Base-by-base conservation (phyloP, 805 yeast species). In the Ogataea nonfermentans region DNA sequence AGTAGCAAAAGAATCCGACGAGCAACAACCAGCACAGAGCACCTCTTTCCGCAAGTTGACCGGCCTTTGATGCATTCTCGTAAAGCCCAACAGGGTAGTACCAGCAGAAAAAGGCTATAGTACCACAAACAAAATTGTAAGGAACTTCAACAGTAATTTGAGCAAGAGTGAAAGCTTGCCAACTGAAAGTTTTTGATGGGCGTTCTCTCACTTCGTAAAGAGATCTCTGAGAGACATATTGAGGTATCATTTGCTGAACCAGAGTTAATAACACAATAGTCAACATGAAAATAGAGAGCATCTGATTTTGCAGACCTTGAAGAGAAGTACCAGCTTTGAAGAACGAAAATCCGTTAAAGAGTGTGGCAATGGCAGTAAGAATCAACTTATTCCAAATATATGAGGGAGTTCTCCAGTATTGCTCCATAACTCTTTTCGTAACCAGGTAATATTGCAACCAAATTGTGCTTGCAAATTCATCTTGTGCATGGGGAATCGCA, bases 241-340 rank as follows among this genome's bases (percentile, higher is more conserved):
- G 59, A 14, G 89, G 88, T 48, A 80, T 61, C 64, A 76, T 70
- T 59, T 83, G 89, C 48, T 79, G 77, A 35, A 78, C 56, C 51
- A 79, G 53, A 15, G 84, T 78, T 48, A 71, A 71, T 63, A 78
- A 70, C 35, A 74, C 66, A 50, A 76, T 70, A 27, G 76, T 19
- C 53, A 79, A 73, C 87, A 84, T 81, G 66, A 85, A 85, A 30
- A 82, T 56, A 2, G 89, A 70, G 52, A 83, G 76, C 88, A 84
- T 79, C 66, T 83, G 93, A 62, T 86, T 85, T 61, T 88, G 95
- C 53, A 86, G 60, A 56, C 86, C 81, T 63, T 78, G 87, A 32
- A 71, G 57, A 10, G 87, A 73, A 17, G 70, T 71, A 40, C 70
- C 67, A 24, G 88, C 84, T 44, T 79, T 80, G 63, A 74, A 81